Base-by-base conservation (phyloP, 305 asterid species). In the Fraxinus xanthoxyloides region DNA sequence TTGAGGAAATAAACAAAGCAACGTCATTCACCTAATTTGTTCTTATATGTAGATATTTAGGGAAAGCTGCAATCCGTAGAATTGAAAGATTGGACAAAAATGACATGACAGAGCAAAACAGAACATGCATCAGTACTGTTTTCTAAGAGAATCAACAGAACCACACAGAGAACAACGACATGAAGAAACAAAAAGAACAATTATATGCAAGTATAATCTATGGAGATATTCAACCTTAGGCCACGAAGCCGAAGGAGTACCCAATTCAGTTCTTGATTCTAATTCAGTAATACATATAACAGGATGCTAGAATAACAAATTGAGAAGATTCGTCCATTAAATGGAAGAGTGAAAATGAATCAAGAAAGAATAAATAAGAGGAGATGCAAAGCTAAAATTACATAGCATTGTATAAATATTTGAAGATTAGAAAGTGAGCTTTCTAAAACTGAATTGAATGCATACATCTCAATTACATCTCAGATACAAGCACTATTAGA, bases 51-150 rank as follows among this genome's bases (percentile, higher is more conserved):
- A 67, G 65, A 23, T 54, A 77, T 78, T 12, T 75, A 40, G 80
- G 70, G 43, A 54, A 40, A 73, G 56, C 56, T 51, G 40, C 28
- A 34, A 12, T 67, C 36, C 19, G n/a, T 51, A 43, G 76, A 85
- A 65, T 69, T 61, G n/a, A 77, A 13, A 78, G 83, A 56, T 28
- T 65, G 82, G 79, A 34, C 26, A 23, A 21, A 72, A 67, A 78
- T 72, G 77, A 24, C 32, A 63, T 21, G 76, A 23, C 32, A 63
- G 32, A 9, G 32, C 32, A 23, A 24, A 21, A 63, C 72, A 63
- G 32, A 63, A 23, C 32, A 24, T 63, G 72, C 32, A 23, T 61
- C 31, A 61, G 70, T 61, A 23, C 70, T 61, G 32, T 10, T 6
- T 21, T 59, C 28, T 19, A 59, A 21, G 69, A 21, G 69, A 59